These are phyloP conservation scores for Aurantiochytrium sp. DNA, from an alignment of 108 stramenopile genomes.

Conservation along the genomic window DNA sequence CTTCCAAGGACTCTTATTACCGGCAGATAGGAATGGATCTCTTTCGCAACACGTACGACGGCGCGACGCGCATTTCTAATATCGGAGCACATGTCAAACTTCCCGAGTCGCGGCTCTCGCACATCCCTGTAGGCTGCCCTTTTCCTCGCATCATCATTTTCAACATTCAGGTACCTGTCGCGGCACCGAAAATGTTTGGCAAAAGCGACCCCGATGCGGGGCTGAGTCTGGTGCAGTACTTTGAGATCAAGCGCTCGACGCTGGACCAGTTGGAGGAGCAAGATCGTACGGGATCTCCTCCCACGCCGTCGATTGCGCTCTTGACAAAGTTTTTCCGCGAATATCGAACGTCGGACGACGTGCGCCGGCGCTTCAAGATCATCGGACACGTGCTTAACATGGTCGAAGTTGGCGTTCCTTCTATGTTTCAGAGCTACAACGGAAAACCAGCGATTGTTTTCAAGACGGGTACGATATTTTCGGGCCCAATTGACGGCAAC, in stretches of 20 bases:
- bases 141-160: background rate
- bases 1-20: background rate
- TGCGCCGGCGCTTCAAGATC: conserved; percentile 21
- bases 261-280: background rate
- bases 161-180: background rate
- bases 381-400: conserved; percentile 3
- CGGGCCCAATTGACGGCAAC: background rate
- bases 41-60: background rate
- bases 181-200: conserved; percentile 6
- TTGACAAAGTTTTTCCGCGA: background rate
- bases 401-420: conserved; percentile 23
- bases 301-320: background rate
- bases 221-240: background rate
- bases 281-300: background rate
- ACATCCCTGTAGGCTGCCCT: background rate
- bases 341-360: background rate
- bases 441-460: conserved; percentile 30
- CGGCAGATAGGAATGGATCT: background rate
- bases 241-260: background rate
- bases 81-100: background rate
- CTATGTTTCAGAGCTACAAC: conserved; percentile 24
- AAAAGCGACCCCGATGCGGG: background rate
- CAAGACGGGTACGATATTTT: conserved; percentile 16
- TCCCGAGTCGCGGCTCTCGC: background rate
- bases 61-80: background rate